Base-by-base conservation (phyloP, 768 basidiomycete species). In the Termitomyces heimii region DNA sequence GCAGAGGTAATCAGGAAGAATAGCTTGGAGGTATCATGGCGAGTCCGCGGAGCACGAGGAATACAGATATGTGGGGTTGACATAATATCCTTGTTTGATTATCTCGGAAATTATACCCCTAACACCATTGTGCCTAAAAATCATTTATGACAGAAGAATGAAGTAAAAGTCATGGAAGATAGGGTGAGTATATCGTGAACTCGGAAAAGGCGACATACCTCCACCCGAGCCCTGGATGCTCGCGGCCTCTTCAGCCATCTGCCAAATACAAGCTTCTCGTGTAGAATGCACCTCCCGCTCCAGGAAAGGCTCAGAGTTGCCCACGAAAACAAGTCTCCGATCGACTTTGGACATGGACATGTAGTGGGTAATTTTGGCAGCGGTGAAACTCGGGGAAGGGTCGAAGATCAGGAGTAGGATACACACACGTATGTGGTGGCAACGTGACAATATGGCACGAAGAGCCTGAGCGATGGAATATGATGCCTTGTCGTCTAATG, bases 261-360 rank as follows among this genome's bases (percentile, higher is more conserved):
- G 67, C 75, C 75, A 77, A 14, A 75, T 67, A 26, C 60, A 56
- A 16, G 51, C 62, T 53, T 75, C 73, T 24, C 66, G 61, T 24
- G 53, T 45, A 3, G 74, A 70, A 59, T 75, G 72, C n/a, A 74
- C 73, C 53, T 73, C 70, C 31, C 70, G 67, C 40, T 71, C 68
- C 24, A 70, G 66, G 59, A 77, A 78, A 18, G 75, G 72, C 52
- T 76, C 73, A 32, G 63, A 67, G 57, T 75, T 71, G 51, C 67
- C 64, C 22, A 71, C 67, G 61, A 77, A 73, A 8, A 77, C 71
- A 39, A 77, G 66, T 26, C 75, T 66, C 13, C 71, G 66, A 56
- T 77, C 73, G 13, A 39, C 14, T 45, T 45, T 49, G 20, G 52
- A 37, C 14, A 28, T 45, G 35, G 55, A 24, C 49, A 65, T 60